These are phyloP conservation scores for Coniochaeta sp. DNA, from an alignment of 2,329 filamentous ascomycete genomes.

Conservation along the genomic window DNA sequence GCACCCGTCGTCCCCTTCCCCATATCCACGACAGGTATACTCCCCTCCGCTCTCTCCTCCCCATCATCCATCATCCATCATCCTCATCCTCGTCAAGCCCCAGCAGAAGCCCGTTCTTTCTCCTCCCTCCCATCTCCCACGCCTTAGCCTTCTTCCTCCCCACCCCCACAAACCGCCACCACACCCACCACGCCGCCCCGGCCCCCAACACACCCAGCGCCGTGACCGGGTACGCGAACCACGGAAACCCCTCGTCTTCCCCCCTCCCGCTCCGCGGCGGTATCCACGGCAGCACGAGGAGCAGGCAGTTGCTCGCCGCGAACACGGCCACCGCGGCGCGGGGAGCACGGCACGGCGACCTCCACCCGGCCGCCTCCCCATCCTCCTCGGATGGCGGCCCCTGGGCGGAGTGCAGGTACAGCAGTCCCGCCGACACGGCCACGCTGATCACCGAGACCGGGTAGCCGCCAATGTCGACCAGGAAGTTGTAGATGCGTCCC, in stretches of 20 bases:
- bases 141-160: too few relatives aligned
- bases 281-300: slow-evolving; percentile 28
- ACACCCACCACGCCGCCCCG: slow-evolving; percentile 27
- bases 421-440: slow-evolving; percentile 23
- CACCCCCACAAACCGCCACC: slow-evolving; percentile 18
- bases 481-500: slow-evolving; percentile 28
- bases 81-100: not conserved
- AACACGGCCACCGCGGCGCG: slow-evolving; percentile 21
- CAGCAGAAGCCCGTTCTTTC: not conserved
- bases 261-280: slow-evolving; percentile 16
- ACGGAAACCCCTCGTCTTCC: slow-evolving; percentile 21
- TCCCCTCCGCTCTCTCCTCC: not conserved
- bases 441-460: slow-evolving; percentile 27
- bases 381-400: slow-evolving; percentile 7
- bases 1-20: not conserved
- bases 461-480: slow-evolving; percentile 29
- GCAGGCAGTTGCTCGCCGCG: slow-evolving; percentile 21
- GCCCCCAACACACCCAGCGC: slow-evolving; percentile 23
- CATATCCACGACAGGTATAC: not conserved
- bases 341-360: slow-evolving; percentile 21
- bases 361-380: too few relatives aligned
- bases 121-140: not conserved
- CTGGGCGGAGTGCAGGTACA: slow-evolving; percentile 23
- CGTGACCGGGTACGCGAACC: slow-evolving; percentile 27
- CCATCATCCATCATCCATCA: not conserved